Evolutionary conservation across 2,329 filamentous ascomycete species (phyloP), one percentile per base, ranked within the genome.

Genomic region (Phialophora chinensis): DNA sequence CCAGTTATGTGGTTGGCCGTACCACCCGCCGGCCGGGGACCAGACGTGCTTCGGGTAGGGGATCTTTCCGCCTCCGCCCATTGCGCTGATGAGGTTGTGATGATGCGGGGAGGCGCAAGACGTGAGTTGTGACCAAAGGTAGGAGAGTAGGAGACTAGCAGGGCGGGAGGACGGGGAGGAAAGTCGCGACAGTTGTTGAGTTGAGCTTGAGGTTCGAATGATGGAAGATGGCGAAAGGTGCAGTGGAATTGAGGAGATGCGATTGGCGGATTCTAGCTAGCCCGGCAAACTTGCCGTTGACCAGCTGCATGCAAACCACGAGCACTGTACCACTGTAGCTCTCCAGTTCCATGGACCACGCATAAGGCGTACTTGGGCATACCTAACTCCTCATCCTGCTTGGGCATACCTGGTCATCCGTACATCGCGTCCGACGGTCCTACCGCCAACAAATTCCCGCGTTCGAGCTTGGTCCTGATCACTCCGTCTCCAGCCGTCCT

Each of bases 1-100:
- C 95, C 95, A 99, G 86, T 99, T 99, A 73, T 87, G 85, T 62
- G 95, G 95, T 79, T 96, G 94, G 62, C 90, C 84, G 82, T 99
- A 99, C 95, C 95, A 99, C 81, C 95, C 95, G 86, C 95, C 95
- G 72, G 94, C 86, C 69, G 95, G 95, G 77, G 95, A 98, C 95
- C 95, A 99, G 86, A 99, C 92, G 86, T 99, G 94, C 86, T 97
- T 97, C 25, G 77, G 85, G 74, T 85, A 91, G 87, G 87, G 86
- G 73, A 91, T 86, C 81, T 91, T 91, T 80, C 87, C 89, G 84
- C 93, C 92, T 83, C 91, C 91, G 83, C 91, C 91, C 90, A 82
- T 82, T 69, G 75, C 68, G 60, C 66, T 47, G 52, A n/a, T 20
- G 42, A 52, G 55, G 52, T 54, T 47, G 54, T 20, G 62, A 17